Percentiles rank a stretch among this genome's conserved stretches.
Conservation (phyloP, 2,329 filamentous ascomycete genomes). For the Nigrospora oryzae region DNA sequence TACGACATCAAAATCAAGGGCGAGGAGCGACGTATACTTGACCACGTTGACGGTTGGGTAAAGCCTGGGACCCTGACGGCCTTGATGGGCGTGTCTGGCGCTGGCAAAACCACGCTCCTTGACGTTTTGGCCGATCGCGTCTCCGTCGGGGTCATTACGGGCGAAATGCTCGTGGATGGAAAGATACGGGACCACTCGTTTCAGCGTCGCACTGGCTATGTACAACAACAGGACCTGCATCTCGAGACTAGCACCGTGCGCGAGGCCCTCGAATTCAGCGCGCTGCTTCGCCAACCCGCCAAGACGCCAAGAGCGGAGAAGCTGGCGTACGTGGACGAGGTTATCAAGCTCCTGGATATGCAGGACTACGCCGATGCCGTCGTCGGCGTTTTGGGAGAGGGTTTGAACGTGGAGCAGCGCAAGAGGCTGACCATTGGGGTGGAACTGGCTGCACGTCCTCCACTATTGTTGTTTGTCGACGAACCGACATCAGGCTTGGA, state of each 20-base stretch:
- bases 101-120: constrained; percentile 65
- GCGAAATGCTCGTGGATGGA: constrained; percentile 64
- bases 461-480: constrained; percentile 64
- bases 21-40: constrained; percentile 59
- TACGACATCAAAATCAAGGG: constrained; percentile 67
- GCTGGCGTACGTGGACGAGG: constrained; percentile 56
- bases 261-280: constrained; percentile 58
- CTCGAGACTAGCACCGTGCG: constrained; percentile 56
- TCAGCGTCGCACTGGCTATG: constrained; percentile 62
- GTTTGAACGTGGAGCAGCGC: constrained; percentile 32
- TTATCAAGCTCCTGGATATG: constrained; percentile 62
- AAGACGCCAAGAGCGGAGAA: constrained; percentile 50
- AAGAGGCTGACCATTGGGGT: constrained; percentile 63
- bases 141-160: constrained; percentile 62
- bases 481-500: constrained; percentile 70
- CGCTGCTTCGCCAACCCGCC: constrained; percentile 54
- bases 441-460: constrained; percentile 65
- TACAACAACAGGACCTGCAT: constrained; percentile 63
- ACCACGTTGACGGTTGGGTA: constrained; percentile 80
- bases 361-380: constrained; percentile 58
- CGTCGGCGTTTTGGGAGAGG: constrained; percentile 62
- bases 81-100: constrained; percentile 64
- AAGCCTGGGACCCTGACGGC: constrained; percentile 83
- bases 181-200: constrained; percentile 53
- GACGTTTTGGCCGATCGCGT: constrained; percentile 63